Conservation (phyloP, 169 alveolate genomes). For the Eimeria tenella region DNA sequence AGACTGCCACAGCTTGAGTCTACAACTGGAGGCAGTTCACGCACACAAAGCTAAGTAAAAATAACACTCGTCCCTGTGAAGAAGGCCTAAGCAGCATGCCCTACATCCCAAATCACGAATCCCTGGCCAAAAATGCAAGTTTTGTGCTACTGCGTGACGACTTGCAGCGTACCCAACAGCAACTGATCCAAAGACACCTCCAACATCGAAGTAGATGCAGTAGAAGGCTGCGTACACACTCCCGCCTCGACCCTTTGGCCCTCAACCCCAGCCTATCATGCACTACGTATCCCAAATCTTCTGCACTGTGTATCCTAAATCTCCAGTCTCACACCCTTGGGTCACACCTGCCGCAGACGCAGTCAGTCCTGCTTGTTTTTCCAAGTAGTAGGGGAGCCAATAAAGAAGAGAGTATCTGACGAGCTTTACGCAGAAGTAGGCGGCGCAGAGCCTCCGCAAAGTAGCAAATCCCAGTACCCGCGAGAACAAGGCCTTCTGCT, state of each 20-base stretch:
- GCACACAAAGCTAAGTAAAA: not conserved
- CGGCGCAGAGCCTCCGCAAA: constrained; percentile 71
- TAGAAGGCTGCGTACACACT: constrained; percentile 57
- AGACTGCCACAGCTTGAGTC: not conserved
- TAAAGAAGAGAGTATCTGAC: constrained; percentile 83
- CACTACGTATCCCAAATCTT: not conserved
- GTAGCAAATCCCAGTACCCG: not conserved
- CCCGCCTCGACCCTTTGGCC: not conserved
- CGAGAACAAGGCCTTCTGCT: not conserved
- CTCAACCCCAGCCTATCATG: not conserved
- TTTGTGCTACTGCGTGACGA: not conserved
- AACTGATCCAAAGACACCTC: constrained; percentile 83
- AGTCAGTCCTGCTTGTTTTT: constrained; percentile 68
- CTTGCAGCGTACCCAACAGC: constrained; percentile 75
- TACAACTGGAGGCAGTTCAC: not conserved
- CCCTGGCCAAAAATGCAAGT: not conserved
- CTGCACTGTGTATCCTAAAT: not conserved
- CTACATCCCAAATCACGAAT: not conserved
- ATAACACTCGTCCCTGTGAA: not conserved
- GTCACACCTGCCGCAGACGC: constrained; percentile 79
- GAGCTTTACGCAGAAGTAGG: constrained; percentile 83
- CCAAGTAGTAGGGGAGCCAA: constrained; percentile 85
- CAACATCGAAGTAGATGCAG: constrained; percentile 82
- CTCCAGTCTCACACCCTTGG: not conserved
- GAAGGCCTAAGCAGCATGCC: not conserved